phyloP scores from a whole-genome alignment of 2,329 filamentous ascomycete species.

The Aspergillus puulaauensis region DNA sequence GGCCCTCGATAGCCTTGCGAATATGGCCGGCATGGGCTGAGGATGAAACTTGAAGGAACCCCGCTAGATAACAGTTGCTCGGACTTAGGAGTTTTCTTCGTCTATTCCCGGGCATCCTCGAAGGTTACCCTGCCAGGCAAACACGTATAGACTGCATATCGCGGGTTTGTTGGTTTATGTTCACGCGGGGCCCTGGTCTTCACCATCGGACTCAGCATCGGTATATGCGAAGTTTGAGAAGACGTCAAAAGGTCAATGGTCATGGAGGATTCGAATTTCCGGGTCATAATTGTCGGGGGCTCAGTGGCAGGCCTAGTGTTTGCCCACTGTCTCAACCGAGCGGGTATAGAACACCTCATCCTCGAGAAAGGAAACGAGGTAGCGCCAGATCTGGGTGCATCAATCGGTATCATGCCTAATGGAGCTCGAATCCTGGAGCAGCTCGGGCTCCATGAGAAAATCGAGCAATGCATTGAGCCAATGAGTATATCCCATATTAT shows the following conservation, averaged over 20 bases:
- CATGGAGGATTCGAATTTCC: background rate
- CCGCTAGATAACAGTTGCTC: background rate
- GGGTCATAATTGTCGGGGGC: conserved; percentile 51
- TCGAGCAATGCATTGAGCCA: conserved; percentile 18
- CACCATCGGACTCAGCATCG: background rate
- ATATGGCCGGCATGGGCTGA: background rate
- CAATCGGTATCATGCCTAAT: conserved; percentile 21
- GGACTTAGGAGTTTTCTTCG: background rate
- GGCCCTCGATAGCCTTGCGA: background rate
- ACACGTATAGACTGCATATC: background rate
- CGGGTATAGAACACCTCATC: conserved; percentile 49
- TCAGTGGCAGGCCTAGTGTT: conserved; percentile 50
- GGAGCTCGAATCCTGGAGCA: conserved; percentile 20
- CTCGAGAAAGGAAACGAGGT: conserved; percentile 28
- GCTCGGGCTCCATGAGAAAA: conserved; percentile 11
- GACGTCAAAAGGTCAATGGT: background rate
- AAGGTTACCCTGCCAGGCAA: background rate
- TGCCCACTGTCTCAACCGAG: conserved; percentile 46
- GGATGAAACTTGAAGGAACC: background rate
- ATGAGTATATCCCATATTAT: conserved; percentile 8
- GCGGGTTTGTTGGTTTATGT: background rate
- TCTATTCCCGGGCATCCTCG: background rate
- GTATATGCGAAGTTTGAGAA: background rate
- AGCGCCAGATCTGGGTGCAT: conserved; percentile 17
- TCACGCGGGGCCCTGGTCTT: background rate